A percentile compares a stretch with the other conserved stretches of the same genome.
Conservation (phyloP, 78 protist species). For the Dictyostelium purpureum region DNA sequence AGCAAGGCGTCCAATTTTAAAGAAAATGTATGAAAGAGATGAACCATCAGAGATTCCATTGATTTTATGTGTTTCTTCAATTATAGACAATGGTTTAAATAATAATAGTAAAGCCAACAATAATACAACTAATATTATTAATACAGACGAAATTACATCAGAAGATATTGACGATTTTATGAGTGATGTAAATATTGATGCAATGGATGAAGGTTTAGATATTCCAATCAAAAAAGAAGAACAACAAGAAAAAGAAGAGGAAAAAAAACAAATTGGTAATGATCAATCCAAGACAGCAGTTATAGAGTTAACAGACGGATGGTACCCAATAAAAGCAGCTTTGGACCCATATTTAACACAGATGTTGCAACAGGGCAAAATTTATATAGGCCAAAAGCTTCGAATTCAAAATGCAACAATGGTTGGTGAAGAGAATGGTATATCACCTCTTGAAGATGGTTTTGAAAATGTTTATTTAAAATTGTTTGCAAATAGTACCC, state of each 20-base stretch:
- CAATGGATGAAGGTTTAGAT: neutral
- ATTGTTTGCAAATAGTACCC: constrained; percentile 39
- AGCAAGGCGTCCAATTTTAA: constrained; percentile 34
- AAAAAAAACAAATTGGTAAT: neutral
- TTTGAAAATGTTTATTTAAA: constrained; percentile 11
- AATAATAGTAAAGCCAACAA: neutral
- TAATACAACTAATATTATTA: neutral
- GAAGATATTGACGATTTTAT: neutral
- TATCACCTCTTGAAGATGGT: constrained; percentile 49
- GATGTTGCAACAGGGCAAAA: neutral
- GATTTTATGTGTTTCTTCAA: constrained; percentile 78
- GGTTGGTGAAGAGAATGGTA: constrained; percentile 54
- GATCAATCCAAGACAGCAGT: neutral
- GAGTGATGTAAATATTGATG: too few species aligned
- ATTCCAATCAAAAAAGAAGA: neutral
- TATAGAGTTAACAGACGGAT: constrained; percentile 81
- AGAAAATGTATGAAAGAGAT: constrained; percentile 57
- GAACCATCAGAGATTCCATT: constrained; percentile 46
- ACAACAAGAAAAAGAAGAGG: neutral
- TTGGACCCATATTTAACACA: constrained; percentile 73
- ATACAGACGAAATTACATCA: neutral
- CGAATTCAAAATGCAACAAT: constrained; percentile 55
- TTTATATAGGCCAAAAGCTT: constrained; percentile 79
- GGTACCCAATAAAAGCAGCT: constrained; percentile 78
- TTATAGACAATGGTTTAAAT: constrained; percentile 3